Base-by-base conservation (phyloP, 2,329 filamentous ascomycete genomes). In the Didymella pinodella region DNA sequence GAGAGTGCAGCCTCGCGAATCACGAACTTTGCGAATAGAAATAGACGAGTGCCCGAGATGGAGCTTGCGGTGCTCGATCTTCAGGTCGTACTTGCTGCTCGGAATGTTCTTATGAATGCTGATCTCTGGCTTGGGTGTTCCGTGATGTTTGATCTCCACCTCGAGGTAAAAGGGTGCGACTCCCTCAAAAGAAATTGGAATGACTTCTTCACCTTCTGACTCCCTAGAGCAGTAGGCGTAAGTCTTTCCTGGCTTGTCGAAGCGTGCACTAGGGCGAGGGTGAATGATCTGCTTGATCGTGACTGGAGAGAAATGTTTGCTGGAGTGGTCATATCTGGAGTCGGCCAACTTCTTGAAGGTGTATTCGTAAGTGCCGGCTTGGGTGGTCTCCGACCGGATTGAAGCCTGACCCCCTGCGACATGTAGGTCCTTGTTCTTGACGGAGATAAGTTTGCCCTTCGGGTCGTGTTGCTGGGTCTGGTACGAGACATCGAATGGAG, bases 191-290 rank as follows among this genome's bases (percentile, higher is more conserved):
- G 86, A 88, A 59, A 99, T 90, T 0, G 94, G 93, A 54, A 99
- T 97, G 40, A 86, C 88, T 71, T 99, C 93, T 69, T 96, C 92
- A 31, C 88, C 87, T 53, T 87, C 87, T 49, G 90, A 86, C 69
- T 97, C 92, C 47, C 93, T 88, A 75, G 93, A 90, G 79, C 95
- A 99, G 78, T 94, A 97, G 75, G 95, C 96, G 82, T 97, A 97
- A 0, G 92, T 93, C 76, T 95, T 95, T 16, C 93, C 93, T 3
- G 93, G 92, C 65, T 91, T 91, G 58, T 85, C 84, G 73, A 99
- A 99, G 5, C 85, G 83, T 4, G 93, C 95, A 2, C 88, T 87
- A 1, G 95, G 95, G 58, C 90, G 90, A 14, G 92, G 85, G 70
- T 97, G 90, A 48, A 99, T 92, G 25, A 85, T 89, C 76, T 99